Conservation (phyloP, 768 basidiomycete species). For the Ephemerocybe angulata region DNA sequence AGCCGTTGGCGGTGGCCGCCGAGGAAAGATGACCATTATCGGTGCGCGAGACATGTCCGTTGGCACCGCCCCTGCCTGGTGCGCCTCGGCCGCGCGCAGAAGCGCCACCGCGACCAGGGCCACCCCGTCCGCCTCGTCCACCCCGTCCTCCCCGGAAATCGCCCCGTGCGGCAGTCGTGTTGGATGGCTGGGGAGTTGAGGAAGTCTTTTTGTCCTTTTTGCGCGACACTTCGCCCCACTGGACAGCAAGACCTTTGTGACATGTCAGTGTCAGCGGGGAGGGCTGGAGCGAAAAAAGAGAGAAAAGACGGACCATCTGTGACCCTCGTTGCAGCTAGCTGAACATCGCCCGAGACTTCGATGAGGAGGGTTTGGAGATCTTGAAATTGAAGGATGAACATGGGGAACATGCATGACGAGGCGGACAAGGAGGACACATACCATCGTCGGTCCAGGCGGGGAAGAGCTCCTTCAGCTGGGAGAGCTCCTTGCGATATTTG, state of each 20-base stretch:
- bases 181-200: conserved; percentile 40
- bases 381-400: conserved; percentile 17
- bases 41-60: conserved; percentile 38
- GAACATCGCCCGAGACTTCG: conserved; percentile 67
- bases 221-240: conserved; percentile 80
- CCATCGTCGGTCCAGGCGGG: conserved; percentile 70
- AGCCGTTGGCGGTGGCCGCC: conserved; percentile 21
- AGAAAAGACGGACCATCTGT: conserved; percentile 56
- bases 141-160: conserved; percentile 64
- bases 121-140: conserved; percentile 53
- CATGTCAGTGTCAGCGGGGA: conserved; percentile 15
- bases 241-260: conserved; percentile 61
- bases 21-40: conserved; percentile 28
- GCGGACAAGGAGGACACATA: conserved; percentile 23
- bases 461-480: conserved; percentile 68
- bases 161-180: conserved; percentile 44
- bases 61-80: conserved; percentile 39
- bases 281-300: conserved; percentile 10
- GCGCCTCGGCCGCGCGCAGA: conserved; percentile 46
- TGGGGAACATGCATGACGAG: too few species aligned
- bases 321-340: conserved; percentile 70
- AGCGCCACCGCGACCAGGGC: conserved; percentile 56
- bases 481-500: conserved; percentile 53
- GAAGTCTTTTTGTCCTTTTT: conserved; percentile 84
- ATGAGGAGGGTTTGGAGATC: conserved; percentile 68